Conservation (phyloP, 192 early-diverging fungal species). For the Entomortierella parvispora region DNA sequence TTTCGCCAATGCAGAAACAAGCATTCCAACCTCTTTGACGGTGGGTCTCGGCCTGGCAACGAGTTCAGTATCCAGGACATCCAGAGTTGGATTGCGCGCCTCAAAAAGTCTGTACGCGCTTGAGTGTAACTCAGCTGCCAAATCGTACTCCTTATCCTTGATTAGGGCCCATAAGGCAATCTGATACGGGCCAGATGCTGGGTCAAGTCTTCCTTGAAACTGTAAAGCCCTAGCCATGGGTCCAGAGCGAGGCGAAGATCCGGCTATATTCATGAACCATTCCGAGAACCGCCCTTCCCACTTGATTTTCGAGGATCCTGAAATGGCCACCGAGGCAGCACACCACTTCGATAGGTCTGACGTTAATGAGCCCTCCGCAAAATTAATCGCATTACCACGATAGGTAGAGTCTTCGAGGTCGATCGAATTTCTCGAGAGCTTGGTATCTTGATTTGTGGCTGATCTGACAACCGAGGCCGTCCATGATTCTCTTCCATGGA, state of each 20-base stretch:
- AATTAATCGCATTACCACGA: constrained; percentile 1
- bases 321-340: neutral
- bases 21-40: constrained; percentile 2
- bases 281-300: constrained; percentile 31
- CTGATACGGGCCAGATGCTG: constrained; percentile 9
- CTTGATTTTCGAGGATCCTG: neutral
- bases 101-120: constrained; percentile 10
- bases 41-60: neutral
- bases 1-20: constrained; percentile 12
- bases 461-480: neutral
- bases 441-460: neutral
- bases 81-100: neutral
- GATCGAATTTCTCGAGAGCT: neutral
- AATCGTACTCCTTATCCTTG: constrained; percentile 17
- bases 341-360: constrained; percentile 23
- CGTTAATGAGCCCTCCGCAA: neutral
- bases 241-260: constrained; percentile 5
- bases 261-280: constrained; percentile 26
- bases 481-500: constrained; percentile 20
- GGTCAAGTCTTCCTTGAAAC: neutral
- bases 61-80: neutral
- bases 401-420: neutral
- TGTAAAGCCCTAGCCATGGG: constrained; percentile 26
- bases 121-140: constrained; percentile 16
- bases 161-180: constrained; percentile 10